Evolutionary conservation across 805 yeast species (phyloP), one percentile per base, ranked within the genome.

Genomic region (Lipomyces yamadae): DNA sequence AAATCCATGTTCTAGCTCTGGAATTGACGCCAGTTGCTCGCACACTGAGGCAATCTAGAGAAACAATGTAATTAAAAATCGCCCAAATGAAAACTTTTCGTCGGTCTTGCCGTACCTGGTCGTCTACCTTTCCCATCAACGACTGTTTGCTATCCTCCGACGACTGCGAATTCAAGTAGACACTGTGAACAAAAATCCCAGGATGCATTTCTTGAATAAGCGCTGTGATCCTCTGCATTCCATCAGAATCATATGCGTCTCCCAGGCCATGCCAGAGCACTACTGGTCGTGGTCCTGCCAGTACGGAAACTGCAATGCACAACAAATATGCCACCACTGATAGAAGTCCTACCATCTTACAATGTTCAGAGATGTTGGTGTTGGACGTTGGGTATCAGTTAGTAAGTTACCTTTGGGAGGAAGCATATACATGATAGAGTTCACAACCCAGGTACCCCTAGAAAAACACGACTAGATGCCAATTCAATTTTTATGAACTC

Each of bases 191-290:
- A 61, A 76, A 81, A 0, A 83, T 75, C 0, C 78, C 84, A 0
- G 92, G 92, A 60, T 83, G 75, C 2, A 77, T 75, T 6, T 79
- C 77, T 24, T 78, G 72, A 6, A 89, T 77, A 1, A 83, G 65
- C 0, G 79, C 80, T 4, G 78, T 76, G 1, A 83, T 84, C n/a
- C 80, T 76, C 37, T 77, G 78, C 81, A 89, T 85, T 0, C 89
- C 85, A 0, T 82, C 75, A 0, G 92, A 85, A 73, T 88, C 83
- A 74, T 86, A 90, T 10, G 84, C 82, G 75, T 90, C 96, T 0
- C 96, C 95, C 77, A 91, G 81, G 0, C 96, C 96, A 73, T 90
- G 96, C 96, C 96, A 90, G 53, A 91, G 74, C 1, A 90, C 91
- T 2, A 90, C 82, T 0, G 91, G 89, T 30, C 70, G 68, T 13